phyloP scores from a whole-genome alignment of 1,284 basidiomycete genomes.

The Ganoderma resinaceum region DNA sequence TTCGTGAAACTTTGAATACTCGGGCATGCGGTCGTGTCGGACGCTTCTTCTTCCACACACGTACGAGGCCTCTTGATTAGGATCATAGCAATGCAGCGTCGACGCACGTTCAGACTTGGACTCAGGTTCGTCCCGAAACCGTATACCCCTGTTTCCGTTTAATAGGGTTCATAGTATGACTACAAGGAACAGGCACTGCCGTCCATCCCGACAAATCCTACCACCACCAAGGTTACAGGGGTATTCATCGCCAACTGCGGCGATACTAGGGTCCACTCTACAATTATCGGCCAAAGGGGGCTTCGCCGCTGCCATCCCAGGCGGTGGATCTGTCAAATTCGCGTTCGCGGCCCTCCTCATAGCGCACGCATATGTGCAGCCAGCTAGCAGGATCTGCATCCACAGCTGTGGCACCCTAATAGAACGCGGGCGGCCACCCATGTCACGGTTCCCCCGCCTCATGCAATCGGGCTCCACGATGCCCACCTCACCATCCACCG shows the following conservation, averaged over 20 bases:
- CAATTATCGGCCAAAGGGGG: neutral
- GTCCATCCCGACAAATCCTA: neutral
- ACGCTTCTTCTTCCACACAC: neutral
- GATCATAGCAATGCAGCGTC: neutral
- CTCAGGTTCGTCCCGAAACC: neutral
- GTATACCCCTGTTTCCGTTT: neutral
- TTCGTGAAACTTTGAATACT: neutral
- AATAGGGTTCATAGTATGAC: neutral
- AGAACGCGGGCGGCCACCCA: neutral
- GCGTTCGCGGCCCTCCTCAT: neutral
- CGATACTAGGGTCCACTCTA: neutral
- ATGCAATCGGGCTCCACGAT: neutral
- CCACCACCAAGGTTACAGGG: neutral
- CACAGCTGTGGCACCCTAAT: neutral
- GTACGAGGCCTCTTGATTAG: neutral
- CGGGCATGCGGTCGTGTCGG: neutral
- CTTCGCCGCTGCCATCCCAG: neutral
- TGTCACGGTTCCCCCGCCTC: neutral
- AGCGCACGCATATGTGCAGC: neutral
- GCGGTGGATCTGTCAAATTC: slow-evolving; percentile 11
- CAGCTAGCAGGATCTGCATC: slow-evolving; percentile 8
- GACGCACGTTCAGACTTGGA: neutral
- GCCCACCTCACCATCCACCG: neutral
- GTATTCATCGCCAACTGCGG: neutral
- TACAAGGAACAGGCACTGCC: neutral